Conservation (phyloP, 495 filamentous ascomycete genomes). For the Tuber calosporum region DNA sequence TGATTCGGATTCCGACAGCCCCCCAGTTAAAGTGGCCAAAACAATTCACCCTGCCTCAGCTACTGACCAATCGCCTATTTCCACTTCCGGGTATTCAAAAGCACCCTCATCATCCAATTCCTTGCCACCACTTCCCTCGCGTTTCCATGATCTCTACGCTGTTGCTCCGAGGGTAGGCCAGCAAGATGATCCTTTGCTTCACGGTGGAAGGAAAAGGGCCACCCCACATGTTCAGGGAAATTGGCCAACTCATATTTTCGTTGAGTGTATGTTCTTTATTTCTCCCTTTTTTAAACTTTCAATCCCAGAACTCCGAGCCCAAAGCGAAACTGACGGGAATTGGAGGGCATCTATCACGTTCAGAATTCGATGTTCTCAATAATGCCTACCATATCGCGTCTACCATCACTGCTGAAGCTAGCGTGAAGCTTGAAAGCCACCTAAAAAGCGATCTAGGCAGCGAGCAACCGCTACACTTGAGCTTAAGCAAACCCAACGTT, state of each 20-base stretch:
- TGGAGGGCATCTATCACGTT: constrained; percentile 62
- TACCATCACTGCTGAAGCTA: constrained; percentile 13
- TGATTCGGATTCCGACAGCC: constrained; percentile 51
- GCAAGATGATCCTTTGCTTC: constrained; percentile 71
- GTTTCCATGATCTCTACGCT: constrained; percentile 89
- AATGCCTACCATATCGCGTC: constrained; percentile 47
- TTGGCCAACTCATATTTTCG: constrained; percentile 87
- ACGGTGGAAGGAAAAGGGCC: constrained; percentile 71
- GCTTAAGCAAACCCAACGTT: constrained; percentile 67
- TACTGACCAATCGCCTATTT: constrained; percentile 38
- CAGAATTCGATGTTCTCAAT: constrained; percentile 52
- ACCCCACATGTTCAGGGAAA: constrained; percentile 80
- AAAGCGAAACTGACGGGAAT: constrained; percentile 41
- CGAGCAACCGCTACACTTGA: constrained; percentile 81
- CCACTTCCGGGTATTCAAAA: constrained; percentile 5
- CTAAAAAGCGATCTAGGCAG: constrained; percentile 68
- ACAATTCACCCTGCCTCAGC: constrained; percentile 19
- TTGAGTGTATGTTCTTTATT: constrained; percentile 66
- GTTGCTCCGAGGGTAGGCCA: constrained; percentile 64
- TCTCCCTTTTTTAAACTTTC: background rate
- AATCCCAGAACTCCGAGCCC: background rate
- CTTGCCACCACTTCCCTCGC: constrained; percentile 72
- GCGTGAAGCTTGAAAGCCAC: constrained; percentile 51
- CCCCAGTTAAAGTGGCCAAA: constrained; percentile 23
- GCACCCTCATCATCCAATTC: constrained; percentile 28